Conservation (phyloP, 2,329 filamentous ascomycete genomes). For the Cladobotryum protrusum region DNA sequence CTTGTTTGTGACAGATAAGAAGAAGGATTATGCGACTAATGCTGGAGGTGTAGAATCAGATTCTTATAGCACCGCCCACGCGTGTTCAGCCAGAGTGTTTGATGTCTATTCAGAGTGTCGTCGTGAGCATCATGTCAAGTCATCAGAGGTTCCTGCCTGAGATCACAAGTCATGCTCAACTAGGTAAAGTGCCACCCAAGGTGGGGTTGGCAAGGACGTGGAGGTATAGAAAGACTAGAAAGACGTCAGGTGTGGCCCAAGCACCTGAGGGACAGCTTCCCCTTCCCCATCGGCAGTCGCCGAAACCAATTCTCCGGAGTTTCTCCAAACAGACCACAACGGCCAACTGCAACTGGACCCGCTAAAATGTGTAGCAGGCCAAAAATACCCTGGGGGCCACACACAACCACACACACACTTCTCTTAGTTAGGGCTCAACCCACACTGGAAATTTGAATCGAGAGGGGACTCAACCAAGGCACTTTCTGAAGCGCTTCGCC, state of each 20-base stretch:
- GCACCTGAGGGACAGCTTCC: too few relatives aligned
- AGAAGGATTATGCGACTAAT: too few relatives aligned
- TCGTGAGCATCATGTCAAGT: too few relatives aligned
- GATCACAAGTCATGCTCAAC: neutral
- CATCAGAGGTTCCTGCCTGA: too few relatives aligned
- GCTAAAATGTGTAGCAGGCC: too few relatives aligned
- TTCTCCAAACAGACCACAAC: too few relatives aligned
- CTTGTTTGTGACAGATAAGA: too few relatives aligned
- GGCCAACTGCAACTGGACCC: too few relatives aligned
- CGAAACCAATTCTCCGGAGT: constrained; percentile 17
- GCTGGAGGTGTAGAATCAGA: too few relatives aligned
- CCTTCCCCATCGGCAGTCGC: constrained; percentile 11
- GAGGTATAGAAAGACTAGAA: constrained; percentile 1
- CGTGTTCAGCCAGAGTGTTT: too few relatives aligned
- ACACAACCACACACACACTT: neutral
- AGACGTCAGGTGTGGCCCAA: constrained; percentile 11
- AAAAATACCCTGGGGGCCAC: neutral
- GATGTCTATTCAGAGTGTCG: too few relatives aligned
- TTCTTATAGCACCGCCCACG: too few relatives aligned
- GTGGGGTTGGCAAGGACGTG: constrained; percentile 3
- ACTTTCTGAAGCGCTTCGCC: constrained; percentile 7
- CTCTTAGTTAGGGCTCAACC: constrained; percentile 25
- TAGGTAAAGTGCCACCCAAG: constrained; percentile 4
- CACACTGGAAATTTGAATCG: constrained; percentile 21
- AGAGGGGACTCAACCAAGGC: constrained; percentile 2